phyloP scores from a whole-genome alignment of 2,329 filamentous ascomycete genomes.

The Ophiostoma piceae region DNA sequence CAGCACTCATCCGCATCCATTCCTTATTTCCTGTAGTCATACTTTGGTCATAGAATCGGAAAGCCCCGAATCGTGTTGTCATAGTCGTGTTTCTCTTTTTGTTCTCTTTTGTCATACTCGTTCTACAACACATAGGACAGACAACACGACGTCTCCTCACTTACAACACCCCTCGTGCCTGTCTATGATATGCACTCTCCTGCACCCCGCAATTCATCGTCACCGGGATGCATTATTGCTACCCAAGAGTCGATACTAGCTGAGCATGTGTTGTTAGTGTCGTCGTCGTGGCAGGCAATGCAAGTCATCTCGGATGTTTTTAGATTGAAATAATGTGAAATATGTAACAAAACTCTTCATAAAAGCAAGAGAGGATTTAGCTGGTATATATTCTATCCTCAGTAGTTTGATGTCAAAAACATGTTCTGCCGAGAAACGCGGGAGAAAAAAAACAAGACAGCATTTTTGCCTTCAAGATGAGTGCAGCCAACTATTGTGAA shows the following conservation, averaged over 20 bases:
- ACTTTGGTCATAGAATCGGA: background rate
- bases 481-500: too few relatives aligned
- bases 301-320: background rate
- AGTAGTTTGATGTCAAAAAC: too few relatives aligned
- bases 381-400: too few relatives aligned
- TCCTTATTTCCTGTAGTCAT: background rate
- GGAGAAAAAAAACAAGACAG: too few relatives aligned
- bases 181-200: constrained; percentile 6
- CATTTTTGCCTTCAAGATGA: too few relatives aligned
- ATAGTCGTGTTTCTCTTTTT: background rate
- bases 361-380: too few relatives aligned
- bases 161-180: background rate
- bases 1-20: background rate
- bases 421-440: too few relatives aligned
- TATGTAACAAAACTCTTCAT: too few relatives aligned
- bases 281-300: background rate
- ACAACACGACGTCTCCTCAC: background rate
- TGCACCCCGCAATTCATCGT: constrained; percentile 2
- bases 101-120: background rate
- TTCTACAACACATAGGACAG: background rate
- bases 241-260: background rate
- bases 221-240: background rate
- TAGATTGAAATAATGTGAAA: too few relatives aligned
- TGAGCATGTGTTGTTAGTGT: background rate
- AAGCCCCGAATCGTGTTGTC: background rate